Conservation (phyloP, 176 grass and related monocot species). For the Aegilops sharonensis region DNA sequence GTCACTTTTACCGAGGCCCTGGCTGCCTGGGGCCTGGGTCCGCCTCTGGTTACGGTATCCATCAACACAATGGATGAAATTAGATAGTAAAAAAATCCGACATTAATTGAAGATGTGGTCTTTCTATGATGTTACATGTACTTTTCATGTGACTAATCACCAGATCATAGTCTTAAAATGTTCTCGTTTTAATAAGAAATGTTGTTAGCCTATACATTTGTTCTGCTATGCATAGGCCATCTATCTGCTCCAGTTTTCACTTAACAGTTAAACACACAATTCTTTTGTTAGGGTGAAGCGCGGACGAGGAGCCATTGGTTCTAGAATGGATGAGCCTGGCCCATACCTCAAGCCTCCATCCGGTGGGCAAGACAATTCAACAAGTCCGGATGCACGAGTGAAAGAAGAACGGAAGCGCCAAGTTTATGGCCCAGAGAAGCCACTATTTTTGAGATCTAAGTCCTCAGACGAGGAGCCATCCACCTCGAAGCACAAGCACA, state of each 20-base stretch:
- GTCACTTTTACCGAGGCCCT: too few species aligned
- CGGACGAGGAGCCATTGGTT: constrained; percentile 59
- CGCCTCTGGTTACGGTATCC: neutral
- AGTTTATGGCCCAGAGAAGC: constrained; percentile 49
- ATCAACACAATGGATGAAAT: neutral
- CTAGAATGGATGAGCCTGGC: constrained; percentile 71
- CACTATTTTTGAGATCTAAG: constrained; percentile 34
- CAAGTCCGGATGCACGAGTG: neutral
- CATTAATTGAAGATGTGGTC: neutral
- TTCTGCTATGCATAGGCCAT: neutral
- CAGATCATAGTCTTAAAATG: neutral
- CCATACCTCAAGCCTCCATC: constrained; percentile 34
- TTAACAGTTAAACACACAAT: neutral
- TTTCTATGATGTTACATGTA: neutral
- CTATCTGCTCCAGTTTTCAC: neutral
- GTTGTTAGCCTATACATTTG: neutral
- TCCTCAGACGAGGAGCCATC: constrained; percentile 10
- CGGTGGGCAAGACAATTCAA: neutral
- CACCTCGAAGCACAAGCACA: neutral
- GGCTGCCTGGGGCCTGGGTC: too few species aligned
- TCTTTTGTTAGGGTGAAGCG: constrained; percentile 46
- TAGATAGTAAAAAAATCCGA: neutral
- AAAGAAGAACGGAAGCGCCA: constrained; percentile 30
- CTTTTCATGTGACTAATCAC: neutral
- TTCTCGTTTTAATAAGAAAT: neutral